phyloP scores from a whole-genome alignment of 768 basidiomycete species.

The Lactifluus volemus region DNA sequence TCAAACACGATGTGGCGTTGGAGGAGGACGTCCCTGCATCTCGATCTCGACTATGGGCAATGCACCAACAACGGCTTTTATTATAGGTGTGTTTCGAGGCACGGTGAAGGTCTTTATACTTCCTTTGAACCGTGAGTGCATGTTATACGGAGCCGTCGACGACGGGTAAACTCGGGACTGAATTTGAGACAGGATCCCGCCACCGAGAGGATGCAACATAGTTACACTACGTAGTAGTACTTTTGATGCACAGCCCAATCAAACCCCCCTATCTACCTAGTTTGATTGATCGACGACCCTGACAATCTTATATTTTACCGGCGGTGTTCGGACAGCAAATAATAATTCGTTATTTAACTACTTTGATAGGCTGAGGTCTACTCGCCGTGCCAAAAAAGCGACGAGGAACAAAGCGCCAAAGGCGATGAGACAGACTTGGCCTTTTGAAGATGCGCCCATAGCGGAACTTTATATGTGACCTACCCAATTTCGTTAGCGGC shows the following conservation, averaged over 20 bases:
- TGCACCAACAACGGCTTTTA: slow-evolving; percentile 38
- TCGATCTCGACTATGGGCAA: slow-evolving; percentile 38
- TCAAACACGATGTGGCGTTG: slow-evolving; percentile 43
- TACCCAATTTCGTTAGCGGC: slow-evolving; percentile 26
- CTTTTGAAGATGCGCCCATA: slow-evolving; percentile 79
- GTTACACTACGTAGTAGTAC: slow-evolving; percentile 40
- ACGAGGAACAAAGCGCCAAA: slow-evolving; percentile 58
- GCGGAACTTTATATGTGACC: slow-evolving; percentile 83
- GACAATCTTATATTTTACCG: slow-evolving; percentile 20
- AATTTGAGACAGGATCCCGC: slow-evolving; percentile 19
- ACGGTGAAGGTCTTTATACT: background rate
- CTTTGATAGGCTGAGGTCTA: slow-evolving; percentile 39
- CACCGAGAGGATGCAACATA: slow-evolving; percentile 34
- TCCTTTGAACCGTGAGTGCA: slow-evolving; percentile 1
- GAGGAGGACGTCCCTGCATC: slow-evolving; percentile 42
- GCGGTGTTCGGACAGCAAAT: background rate
- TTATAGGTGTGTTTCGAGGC: background rate
- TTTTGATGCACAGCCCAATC: slow-evolving; percentile 26
- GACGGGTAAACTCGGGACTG: background rate
- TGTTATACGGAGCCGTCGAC: background rate
- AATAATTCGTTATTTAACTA: slow-evolving; percentile 26
- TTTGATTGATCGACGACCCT: background rate
- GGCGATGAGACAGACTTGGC: slow-evolving; percentile 69
- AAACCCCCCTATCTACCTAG: slow-evolving; percentile 15
- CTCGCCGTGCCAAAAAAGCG: slow-evolving; percentile 37